These are phyloP conservation scores for Acephala macrosclerotiorum DNA, from an alignment of 2,329 filamentous ascomycete genomes.

Conservation along the genomic window DNA sequence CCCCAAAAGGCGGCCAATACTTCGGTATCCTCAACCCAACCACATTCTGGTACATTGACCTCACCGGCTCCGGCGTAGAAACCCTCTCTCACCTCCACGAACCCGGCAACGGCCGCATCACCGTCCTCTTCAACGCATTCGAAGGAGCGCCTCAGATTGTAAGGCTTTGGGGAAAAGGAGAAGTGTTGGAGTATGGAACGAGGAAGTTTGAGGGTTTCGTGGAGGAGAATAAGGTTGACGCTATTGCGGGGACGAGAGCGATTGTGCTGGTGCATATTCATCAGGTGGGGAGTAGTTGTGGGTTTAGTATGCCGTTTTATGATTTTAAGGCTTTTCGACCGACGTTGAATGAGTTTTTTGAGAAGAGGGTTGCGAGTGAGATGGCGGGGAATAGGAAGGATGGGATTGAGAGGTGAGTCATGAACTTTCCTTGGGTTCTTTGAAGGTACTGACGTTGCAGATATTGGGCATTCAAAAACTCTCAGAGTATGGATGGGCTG, in stretches of 20 bases:
- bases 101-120: constrained; percentile 33
- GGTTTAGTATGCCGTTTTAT: constrained; percentile 33
- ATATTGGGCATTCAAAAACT: constrained; percentile 36
- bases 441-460: too few species aligned
- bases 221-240: constrained; percentile 23
- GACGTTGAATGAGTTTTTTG: constrained; percentile 33
- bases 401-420: constrained; percentile 32
- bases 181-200: constrained; percentile 35
- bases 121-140: constrained; percentile 33
- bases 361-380: constrained; percentile 32
- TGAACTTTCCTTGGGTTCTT: too few species aligned
- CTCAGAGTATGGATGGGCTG: constrained; percentile 32
- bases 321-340: constrained; percentile 31
- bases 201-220: constrained; percentile 26
- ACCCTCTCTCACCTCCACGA: constrained; percentile 34
- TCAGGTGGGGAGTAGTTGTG: constrained; percentile 33
- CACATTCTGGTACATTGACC: constrained; percentile 36
- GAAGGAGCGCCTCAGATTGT: constrained; percentile 33
- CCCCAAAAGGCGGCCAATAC: constrained; percentile 34
- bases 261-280: constrained; percentile 33
- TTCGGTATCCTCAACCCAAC: constrained; percentile 30
- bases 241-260: constrained; percentile 31
- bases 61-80: constrained; percentile 33
- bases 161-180: constrained; percentile 31
- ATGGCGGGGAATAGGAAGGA: constrained; percentile 31